These are phyloP conservation scores for Monosiga brevicollis DNA, from an alignment of 78 protist genomes.

Conservation along the genomic window DNA sequence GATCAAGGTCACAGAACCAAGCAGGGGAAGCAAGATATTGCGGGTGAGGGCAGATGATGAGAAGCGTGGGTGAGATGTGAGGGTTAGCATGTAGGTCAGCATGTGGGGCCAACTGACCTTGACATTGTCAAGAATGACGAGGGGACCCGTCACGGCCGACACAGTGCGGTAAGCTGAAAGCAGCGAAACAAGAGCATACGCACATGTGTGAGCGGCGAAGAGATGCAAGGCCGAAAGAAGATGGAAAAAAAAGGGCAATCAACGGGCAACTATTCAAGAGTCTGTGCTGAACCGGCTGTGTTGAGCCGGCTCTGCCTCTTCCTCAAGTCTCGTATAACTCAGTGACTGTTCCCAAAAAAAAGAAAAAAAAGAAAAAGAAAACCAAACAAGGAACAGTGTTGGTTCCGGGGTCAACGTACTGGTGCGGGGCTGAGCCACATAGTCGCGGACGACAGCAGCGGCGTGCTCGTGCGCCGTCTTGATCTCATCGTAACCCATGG, in stretches of 20 bases:
- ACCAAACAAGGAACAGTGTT: too few relatives aligned
- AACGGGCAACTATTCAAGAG: not conserved
- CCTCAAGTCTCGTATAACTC: not conserved
- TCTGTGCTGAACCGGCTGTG: not conserved
- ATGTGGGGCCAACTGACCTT: conserved; percentile 35
- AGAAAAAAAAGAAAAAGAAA: not conserved
- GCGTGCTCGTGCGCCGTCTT: conserved; percentile 5
- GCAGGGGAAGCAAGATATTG: not conserved
- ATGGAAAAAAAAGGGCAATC: not conserved
- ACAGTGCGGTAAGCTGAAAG: conserved; percentile 86
- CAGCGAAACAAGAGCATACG: not conserved
- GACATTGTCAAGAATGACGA: conserved; percentile 95
- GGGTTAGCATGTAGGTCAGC: not conserved
- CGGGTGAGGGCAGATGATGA: not conserved
- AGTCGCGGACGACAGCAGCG: conserved; percentile 26
- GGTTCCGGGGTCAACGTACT: too few relatives aligned
- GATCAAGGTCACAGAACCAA: not conserved
- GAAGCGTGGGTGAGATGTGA: not conserved
- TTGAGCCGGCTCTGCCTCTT: not conserved
- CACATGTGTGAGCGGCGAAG: not conserved
- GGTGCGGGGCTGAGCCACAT: conserved; percentile 25
- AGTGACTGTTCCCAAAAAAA: not conserved
- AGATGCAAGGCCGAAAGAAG: not conserved
- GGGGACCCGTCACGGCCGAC: conserved; percentile 96
- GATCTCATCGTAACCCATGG: not conserved